Percentiles rank a stretch among this genome's conserved stretches.
Evolutionary conservation across 2,329 filamentous ascomycete species (phyloP).

Genomic region (Colletotrichum sp.): DNA sequence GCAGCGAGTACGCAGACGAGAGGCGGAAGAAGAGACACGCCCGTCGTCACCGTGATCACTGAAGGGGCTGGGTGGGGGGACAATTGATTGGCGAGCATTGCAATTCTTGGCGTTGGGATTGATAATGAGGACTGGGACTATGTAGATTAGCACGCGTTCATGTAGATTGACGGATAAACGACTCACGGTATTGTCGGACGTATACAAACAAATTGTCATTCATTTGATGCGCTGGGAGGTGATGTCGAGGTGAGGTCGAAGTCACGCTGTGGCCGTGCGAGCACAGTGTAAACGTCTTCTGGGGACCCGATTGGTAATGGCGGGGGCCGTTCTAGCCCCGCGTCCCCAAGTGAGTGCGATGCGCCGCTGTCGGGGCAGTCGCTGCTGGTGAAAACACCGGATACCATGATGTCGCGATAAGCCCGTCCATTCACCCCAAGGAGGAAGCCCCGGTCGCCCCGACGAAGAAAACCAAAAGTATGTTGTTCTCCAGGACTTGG

Average conservation of each 20-base stretch:
- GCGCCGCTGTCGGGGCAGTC: background rate
- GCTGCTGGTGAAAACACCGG: background rate
- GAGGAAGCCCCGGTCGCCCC: background rate
- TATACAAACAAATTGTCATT: background rate
- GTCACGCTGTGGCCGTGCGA: background rate
- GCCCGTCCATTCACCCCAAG: background rate
- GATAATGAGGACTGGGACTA: background rate
- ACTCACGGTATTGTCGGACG: background rate
- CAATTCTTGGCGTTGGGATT: constrained; percentile 4
- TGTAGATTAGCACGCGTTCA: background rate
- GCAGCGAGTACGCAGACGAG: constrained; percentile 47
- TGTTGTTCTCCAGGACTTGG: background rate
- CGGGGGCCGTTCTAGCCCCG: background rate
- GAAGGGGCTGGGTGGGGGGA: background rate
- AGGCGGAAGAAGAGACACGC: constrained; percentile 44
- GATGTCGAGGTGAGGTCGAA: background rate
- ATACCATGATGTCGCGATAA: background rate
- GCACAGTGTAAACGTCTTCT: background rate
- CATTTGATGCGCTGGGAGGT: background rate
- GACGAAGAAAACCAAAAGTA: background rate
- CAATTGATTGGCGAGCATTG: background rate
- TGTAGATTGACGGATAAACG: background rate
- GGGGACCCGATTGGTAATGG: background rate
- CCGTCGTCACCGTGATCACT: constrained; percentile 28
- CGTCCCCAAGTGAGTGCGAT: background rate